Evolutionary conservation across 306 rosid genomes (phyloP), one percentile per base, ranked within the genome.

Genomic region (Acacia melanoxylon): DNA sequence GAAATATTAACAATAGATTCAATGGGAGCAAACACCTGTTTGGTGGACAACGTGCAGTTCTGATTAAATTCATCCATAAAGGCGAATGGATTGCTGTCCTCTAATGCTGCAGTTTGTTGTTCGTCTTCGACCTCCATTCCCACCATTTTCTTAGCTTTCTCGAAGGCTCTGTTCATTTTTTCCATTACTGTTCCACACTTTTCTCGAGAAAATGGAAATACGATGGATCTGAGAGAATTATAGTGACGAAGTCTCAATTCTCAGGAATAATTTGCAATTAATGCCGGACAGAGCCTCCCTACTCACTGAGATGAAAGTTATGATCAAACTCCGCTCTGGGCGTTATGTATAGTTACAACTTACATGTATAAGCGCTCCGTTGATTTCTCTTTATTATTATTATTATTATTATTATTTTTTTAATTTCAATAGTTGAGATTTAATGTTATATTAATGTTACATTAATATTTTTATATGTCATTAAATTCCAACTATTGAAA

Each of bases 61-160:
- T 97, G 94, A 67, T 91, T 91, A 88, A 95, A 91, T 22, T 95
- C 98, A 14, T 95, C 95, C 88, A 93, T 86, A 80, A 93, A 89
- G 3, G 95, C 86, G 78, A 85, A 89, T 20, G 91, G 84, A 49
- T 22, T 75, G 19, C 48, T 63, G 19, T 87, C 85, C 19, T 84
- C 85, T 65, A 88, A 87, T 8, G 83, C 84, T 0, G 91, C 52
- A 42, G 91, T 85, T 56, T 74, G 84, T 77, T 84, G 84, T 37
- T 90, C 97, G 17, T 88, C 97, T 27, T 88, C 91, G 67, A 86
- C 89, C 49, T 95, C 98, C 89, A 93, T 85, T 70, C 98, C 99
- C 29, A 95, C 99, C 85, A 95, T 88, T 80, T 86, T 90, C 92
- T 91, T 93, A 89, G 89, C 84, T 86, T 90, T 95, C 85, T 89